Evolutionary conservation across 2,329 filamentous ascomycete genomes (phyloP).

Genomic region (Metarhizium anisopliae): DNA sequence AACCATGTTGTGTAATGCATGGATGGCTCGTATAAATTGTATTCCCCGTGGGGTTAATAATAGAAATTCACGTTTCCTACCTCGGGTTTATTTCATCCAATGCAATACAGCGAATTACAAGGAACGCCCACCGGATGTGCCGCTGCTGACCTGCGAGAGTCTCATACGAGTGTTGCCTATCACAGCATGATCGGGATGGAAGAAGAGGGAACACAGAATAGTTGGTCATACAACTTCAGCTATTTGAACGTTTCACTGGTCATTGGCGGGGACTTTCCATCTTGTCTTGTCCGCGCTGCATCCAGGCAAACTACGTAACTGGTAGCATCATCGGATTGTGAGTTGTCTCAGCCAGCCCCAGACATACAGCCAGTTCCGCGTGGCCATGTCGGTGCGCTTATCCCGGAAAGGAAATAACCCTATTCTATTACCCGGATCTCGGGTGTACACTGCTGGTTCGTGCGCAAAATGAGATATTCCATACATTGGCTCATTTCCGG

Average conservation of each 20-base stretch:
- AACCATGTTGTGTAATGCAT: not conserved
- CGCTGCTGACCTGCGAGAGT: not conserved
- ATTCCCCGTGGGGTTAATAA: not conserved
- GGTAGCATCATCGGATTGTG: not conserved
- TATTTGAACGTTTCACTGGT: not conserved
- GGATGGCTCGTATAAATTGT: not conserved
- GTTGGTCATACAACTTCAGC: not conserved
- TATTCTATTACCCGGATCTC: not conserved
- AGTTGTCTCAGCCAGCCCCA: not conserved
- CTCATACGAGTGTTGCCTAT: not conserved
- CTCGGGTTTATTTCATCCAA: not conserved
- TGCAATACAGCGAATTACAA: not conserved
- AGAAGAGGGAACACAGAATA: not conserved
- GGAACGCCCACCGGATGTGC: not conserved
- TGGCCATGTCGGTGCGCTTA: not conserved
- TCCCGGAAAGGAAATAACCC: not conserved
- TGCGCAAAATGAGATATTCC: not conserved
- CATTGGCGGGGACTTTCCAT: not conserved
- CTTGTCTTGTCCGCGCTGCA: not conserved
- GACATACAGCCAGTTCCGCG: not conserved
- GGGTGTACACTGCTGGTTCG: not conserved
- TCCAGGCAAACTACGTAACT: not conserved
- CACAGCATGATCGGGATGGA: not conserved
- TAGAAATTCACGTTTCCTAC: not conserved
- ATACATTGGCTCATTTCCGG: not conserved